Conservation (phyloP, 2,329 filamentous ascomycete species). For the Colletotrichum lindemuthianum region DNA sequence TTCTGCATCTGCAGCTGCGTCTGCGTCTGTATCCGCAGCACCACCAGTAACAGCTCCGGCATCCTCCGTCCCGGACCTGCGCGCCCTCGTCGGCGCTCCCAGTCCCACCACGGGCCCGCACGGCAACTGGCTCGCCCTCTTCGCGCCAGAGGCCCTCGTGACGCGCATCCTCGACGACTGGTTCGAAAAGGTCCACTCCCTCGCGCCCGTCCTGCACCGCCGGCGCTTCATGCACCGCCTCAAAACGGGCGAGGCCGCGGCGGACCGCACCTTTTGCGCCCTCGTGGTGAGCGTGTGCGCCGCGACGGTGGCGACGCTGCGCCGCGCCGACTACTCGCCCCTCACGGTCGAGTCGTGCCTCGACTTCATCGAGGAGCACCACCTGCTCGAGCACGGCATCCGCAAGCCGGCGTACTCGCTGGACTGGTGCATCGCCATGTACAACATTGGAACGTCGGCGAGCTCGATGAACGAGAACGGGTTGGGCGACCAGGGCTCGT, state of each 20-base stretch:
- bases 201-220: conserved; percentile 47
- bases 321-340: conserved; percentile 39
- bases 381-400: conserved; percentile 38
- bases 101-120: conserved; percentile 14
- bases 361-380: conserved; percentile 42
- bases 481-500: conserved; percentile 32
- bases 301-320: conserved; percentile 46
- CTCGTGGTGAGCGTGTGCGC: conserved; percentile 49
- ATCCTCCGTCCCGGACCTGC: conserved; percentile 20
- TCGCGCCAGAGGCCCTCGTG: conserved; percentile 31
- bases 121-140: conserved; percentile 21
- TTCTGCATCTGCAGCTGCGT: background rate
- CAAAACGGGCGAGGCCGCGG: conserved; percentile 39
- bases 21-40: background rate
- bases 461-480: conserved; percentile 33
- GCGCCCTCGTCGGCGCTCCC: conserved; percentile 27
- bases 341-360: conserved; percentile 44
- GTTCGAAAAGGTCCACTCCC: conserved; percentile 49
- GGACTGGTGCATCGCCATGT: conserved; percentile 49
- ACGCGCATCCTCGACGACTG: conserved; percentile 44
- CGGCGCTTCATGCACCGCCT: conserved; percentile 44
- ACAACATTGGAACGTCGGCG: conserved; percentile 45
- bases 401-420: conserved; percentile 40
- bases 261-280: conserved; percentile 44
- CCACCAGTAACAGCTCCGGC: background rate